Percentiles rank a stretch among this genome's conserved stretches.
Evolutionary conservation across 192 early-diverging fungal genomes (phyloP).

Genomic region (Phlyctochytrium bullatum): DNA sequence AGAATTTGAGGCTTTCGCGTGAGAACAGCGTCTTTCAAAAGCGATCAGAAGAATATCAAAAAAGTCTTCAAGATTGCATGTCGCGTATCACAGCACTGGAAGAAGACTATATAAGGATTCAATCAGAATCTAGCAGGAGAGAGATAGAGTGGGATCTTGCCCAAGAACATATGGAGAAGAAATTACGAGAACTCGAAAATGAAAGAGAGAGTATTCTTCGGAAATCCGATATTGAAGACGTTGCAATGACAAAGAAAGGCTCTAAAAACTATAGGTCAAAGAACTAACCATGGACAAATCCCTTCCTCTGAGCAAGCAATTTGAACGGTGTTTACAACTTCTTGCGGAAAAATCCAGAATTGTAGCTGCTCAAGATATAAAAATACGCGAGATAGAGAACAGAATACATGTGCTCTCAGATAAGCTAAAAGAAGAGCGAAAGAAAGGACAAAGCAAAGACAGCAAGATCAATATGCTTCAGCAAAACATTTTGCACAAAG

Average conservation of each 20-base stretch:
- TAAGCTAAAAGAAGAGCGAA: no score
- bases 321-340: conserved; percentile 42
- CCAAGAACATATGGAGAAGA: conserved; percentile 42
- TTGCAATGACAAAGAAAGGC: no score
- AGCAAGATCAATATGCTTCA: no score
- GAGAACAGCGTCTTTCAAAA: conserved; percentile 29
- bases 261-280: no score
- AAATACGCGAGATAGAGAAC: no score
- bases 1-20: conserved; percentile 36
- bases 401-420: no score
- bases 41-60: conserved; percentile 18
- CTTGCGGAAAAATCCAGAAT: conserved; percentile 40
- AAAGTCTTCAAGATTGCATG: no score
- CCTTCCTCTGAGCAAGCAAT: conserved; percentile 50
- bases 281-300: conserved; percentile 44
- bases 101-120: conserved; percentile 14
- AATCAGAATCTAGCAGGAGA: conserved; percentile 36
- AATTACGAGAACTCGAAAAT: conserved; percentile 33
- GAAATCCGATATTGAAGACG: conserved; percentile 28
- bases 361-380: conserved; percentile 37
- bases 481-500: no score
- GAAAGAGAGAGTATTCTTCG: conserved; percentile 49
- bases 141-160: conserved; percentile 50
- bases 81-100: conserved; percentile 24
- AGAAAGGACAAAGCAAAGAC: no score